Base-by-base conservation (phyloP, 805 yeast species). In the Ogataea minuta region DNA sequence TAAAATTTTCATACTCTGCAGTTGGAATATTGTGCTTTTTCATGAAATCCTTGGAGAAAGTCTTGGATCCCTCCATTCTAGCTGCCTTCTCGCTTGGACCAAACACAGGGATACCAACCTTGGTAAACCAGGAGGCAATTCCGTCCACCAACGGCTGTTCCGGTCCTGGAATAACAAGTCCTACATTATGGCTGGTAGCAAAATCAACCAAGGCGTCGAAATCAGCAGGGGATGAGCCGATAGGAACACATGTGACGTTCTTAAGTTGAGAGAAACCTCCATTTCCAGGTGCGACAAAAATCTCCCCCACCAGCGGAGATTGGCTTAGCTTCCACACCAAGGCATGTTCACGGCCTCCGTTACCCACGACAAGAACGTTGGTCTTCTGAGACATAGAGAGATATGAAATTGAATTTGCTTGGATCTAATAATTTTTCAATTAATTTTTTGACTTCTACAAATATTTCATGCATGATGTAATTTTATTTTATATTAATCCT, bases 341-440 rank as follows among this genome's bases (percentile, higher is more conserved):
- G 38, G 98, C 98, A 63, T 93, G 97, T 67, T 93, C 99, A 72
- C 99, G 89, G 52, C 99, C 99, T 62, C 99, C 99, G 67, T 85
- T 88, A 57, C 99, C 99, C 52, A 93, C 76, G 49, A 93, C 81
- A 46, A 93, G 79, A 51, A 93, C 66, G 62, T 84, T 87, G 30
- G 54, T 48, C 36, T 55, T 56, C 12, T 49, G 48, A 28, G 49
- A 34, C 45, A 46, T 43, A 16, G 21, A 14, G 10, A 13, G 12
- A 16, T 21, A 17, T 32, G 25, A 20, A 25, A 19, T 28, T 9
- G 24, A n/a, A 11, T 23, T 10, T 11, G 6, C 2, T 33, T 25
- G 8, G n/a, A 11, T 26, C 20, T 10, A 26, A 33, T 33, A 16
- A 25, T 23, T 33, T 17, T 28, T 28, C 28, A 27, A 31, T 26